phyloP scores from a whole-genome alignment of 2,329 filamentous ascomycete genomes.

The Ophiostoma pallidulum region DNA sequence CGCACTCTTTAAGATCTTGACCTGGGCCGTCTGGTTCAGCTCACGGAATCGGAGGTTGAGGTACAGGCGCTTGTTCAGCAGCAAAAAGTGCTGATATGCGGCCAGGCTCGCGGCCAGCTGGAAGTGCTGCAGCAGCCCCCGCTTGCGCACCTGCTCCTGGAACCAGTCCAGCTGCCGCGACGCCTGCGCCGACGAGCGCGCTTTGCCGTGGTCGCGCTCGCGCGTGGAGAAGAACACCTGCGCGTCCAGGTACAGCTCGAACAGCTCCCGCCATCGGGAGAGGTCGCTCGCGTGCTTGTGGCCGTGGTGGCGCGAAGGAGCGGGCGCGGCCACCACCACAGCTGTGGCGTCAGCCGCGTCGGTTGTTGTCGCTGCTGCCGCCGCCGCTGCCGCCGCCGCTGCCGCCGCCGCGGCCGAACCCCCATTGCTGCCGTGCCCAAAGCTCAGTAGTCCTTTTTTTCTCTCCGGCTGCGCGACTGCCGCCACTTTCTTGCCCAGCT shows the following conservation, averaged over 20 bases:
- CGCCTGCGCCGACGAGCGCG: slow-evolving; percentile 55
- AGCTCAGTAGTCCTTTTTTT: slow-evolving; percentile 19
- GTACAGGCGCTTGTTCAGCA: slow-evolving; percentile 67
- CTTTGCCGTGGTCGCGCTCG: slow-evolving; percentile 56
- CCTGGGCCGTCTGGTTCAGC: slow-evolving; percentile 67
- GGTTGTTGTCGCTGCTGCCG: slow-evolving; percentile 31
- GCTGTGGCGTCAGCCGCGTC: too few species aligned
- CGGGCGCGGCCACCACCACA: too few species aligned
- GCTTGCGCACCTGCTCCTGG: slow-evolving; percentile 53
- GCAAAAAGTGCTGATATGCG: slow-evolving; percentile 60
- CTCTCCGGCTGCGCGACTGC: slow-evolving; percentile 49
- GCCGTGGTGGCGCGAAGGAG: slow-evolving; percentile 22
- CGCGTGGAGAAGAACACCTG: slow-evolving; percentile 74
- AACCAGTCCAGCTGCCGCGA: slow-evolving; percentile 62
- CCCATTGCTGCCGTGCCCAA: slow-evolving; percentile 15
- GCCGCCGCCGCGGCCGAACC: slow-evolving; percentile 54
- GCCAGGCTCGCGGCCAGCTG: slow-evolving; percentile 55
- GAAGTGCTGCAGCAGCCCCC: slow-evolving; percentile 50
- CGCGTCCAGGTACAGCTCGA: slow-evolving; percentile 71
- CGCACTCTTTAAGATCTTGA: slow-evolving; percentile 77
- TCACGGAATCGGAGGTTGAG: slow-evolving; percentile 75
- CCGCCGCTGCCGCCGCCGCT: slow-evolving; percentile 52
- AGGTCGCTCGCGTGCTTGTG: slow-evolving; percentile 46
- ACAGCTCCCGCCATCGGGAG: slow-evolving; percentile 68
- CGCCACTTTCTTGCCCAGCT: slow-evolving; percentile 55